Conservation (phyloP, 2,329 filamentous ascomycete species). For the Aureobasidium sp. region DNA sequence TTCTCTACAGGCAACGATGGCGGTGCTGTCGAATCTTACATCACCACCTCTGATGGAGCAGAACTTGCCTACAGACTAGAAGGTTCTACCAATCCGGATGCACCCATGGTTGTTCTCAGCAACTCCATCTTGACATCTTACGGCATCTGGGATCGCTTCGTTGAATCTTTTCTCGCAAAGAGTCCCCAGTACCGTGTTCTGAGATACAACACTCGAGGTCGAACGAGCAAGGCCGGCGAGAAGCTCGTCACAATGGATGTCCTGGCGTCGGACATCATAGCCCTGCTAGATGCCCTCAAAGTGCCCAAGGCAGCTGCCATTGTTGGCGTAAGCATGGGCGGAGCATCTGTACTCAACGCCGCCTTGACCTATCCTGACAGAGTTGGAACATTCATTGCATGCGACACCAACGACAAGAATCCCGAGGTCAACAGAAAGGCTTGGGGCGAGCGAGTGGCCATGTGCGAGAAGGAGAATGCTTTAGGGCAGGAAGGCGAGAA, state of each 20-base stretch:
- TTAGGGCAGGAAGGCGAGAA: slow-evolving; percentile 38
- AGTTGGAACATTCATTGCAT: slow-evolving; percentile 58
- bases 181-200: slow-evolving; percentile 62
- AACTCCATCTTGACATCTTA: slow-evolving; percentile 76
- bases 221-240: slow-evolving; percentile 39
- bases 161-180: slow-evolving; percentile 51
- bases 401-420: slow-evolving; percentile 70
- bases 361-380: slow-evolving; percentile 58
- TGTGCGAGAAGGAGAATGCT: slow-evolving; percentile 54
- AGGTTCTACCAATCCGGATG: slow-evolving; percentile 58
- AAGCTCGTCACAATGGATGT: slow-evolving; percentile 51
- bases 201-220: slow-evolving; percentile 70
- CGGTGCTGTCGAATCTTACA: slow-evolving; percentile 57
- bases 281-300: slow-evolving; percentile 61
- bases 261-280: slow-evolving; percentile 60
- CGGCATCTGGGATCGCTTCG: slow-evolving; percentile 73
- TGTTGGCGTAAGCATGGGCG: slow-evolving; percentile 74
- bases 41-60: slow-evolving; percentile 63
- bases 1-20: slow-evolving; percentile 41
- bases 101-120: slow-evolving; percentile 66
- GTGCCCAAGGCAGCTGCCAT: slow-evolving; percentile 60
- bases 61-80: slow-evolving; percentile 67
- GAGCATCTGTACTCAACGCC: slow-evolving; percentile 68
- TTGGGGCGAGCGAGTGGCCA: slow-evolving; percentile 68
- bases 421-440: slow-evolving; percentile 68